Base-by-base conservation (phyloP, 2,329 filamentous ascomycete species). In the Cryphonectria parasitica region DNA sequence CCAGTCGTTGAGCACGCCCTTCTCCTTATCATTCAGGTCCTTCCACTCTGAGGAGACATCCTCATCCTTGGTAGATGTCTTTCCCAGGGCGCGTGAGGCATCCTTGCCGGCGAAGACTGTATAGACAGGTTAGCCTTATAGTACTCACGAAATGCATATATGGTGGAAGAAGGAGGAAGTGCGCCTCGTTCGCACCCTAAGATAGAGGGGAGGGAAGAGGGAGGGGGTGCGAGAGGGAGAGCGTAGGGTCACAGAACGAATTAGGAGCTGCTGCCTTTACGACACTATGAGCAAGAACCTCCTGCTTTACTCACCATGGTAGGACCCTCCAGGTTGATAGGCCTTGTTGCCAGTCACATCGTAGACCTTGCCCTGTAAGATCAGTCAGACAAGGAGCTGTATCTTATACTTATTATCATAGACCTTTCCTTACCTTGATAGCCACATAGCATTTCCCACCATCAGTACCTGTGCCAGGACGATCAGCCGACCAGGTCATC, bases 51-150 rank as follows among this genome's bases (percentile, higher is more conserved):
- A 84, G 43, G 84, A 84, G 74, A 93, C 95, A 75, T 98, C 95
- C 77, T 96, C 93, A 6, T 87, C 81, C 80, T 97, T 97, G 65
- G 95, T 90, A 10, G 94, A 97, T 0, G 94, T 96, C 80, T 90
- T 91, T 15, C 90, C 96, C 1, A 99, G 88, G 8, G 94, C 96
- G 73, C 94, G 90, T n/a, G 96, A 98, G 36, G 96, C 92, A 81
- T 99, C 97, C 79, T 97, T 97, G 73, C 96, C 96, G 2, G 94
- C 92, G 79, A 99, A 99, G 28, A 98, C 96, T 99, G 75, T 58
- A 61, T 4, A 19, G 34, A n/a, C 15, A 19, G 15, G n/a, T 68
- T 31, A 68, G 66, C 11, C 19, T 28, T 8, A 22, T 36, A 36
- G n/a, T 8, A 25, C 39, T 6, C 15, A 58, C 17, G 17, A 31